These are phyloP conservation scores for Cucumis melo DNA, from an alignment of 306 rosid genomes.

Conservation along the genomic window DNA sequence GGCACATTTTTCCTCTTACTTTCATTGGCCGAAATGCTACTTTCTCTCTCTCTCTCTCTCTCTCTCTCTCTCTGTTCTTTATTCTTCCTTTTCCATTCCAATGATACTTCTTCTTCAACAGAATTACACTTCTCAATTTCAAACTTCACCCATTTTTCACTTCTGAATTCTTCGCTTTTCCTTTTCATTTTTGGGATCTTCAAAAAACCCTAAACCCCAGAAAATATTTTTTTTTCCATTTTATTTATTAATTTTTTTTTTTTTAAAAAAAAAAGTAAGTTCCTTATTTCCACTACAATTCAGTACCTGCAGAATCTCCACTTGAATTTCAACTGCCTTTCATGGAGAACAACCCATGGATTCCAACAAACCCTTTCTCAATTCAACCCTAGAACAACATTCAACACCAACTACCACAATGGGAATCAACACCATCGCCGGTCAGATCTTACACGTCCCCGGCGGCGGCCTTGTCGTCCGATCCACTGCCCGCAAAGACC, in stretches of 20 bases:
- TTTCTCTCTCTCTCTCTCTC: not conserved
- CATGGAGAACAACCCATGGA: not conserved
- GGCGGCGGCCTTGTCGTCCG: constrained; percentile 1
- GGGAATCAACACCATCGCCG: constrained; percentile 12
- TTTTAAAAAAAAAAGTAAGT: not conserved
- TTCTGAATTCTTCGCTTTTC: not conserved
- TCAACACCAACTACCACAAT: not conserved
- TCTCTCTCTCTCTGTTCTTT: not conserved
- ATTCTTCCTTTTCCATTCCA: not conserved
- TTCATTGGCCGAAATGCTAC: not conserved
- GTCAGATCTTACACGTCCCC: constrained; percentile 25
- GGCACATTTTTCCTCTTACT: not conserved
- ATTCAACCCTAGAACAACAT: not conserved
- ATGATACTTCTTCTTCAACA: not conserved
- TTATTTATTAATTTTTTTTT: too few relatives aligned
- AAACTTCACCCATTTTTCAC: not conserved
- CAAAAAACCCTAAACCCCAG: not conserved
- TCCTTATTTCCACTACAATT: not conserved
- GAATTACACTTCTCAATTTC: not conserved
- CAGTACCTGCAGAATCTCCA: not conserved
- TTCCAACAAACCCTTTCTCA: not conserved
- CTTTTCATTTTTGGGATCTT: not conserved
- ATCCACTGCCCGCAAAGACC: constrained; percentile 34
- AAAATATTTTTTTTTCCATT: too few relatives aligned
- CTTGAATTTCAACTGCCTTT: not conserved